These are phyloP conservation scores for Colletotrichum nymphaeae DNA, from an alignment of 2,329 filamentous ascomycete species.

Conservation along the genomic window DNA sequence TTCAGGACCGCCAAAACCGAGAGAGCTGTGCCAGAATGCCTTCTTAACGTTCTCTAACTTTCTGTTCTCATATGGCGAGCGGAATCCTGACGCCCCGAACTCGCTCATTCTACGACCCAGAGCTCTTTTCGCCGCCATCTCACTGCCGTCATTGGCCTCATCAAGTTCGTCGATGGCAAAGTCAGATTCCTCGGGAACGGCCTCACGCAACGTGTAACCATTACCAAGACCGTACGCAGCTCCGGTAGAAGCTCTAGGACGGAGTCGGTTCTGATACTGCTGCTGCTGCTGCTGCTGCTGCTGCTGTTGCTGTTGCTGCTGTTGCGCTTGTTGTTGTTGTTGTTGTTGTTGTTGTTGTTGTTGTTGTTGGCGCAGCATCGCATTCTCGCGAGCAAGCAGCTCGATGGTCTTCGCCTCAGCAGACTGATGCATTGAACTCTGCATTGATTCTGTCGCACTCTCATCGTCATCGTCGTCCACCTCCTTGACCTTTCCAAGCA, in stretches of 20 bases:
- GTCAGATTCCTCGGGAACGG: conserved; percentile 74
- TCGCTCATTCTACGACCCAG: conserved; percentile 68
- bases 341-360: conserved; percentile 67
- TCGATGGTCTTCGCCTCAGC: conserved; percentile 73
- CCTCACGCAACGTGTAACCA: conserved; percentile 68
- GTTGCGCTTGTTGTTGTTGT: conserved; percentile 64
- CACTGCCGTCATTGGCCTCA: conserved; percentile 66
- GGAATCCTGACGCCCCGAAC: conserved; percentile 58
- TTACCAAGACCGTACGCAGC: conserved; percentile 65
- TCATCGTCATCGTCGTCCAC: conserved; percentile 75
- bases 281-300: conserved; percentile 62
- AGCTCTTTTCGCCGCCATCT: conserved; percentile 58
- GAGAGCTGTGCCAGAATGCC: conserved; percentile 77
- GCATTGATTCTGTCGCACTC: conserved; percentile 65
- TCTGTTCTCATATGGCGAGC: conserved; percentile 67
- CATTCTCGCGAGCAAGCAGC: conserved; percentile 71
- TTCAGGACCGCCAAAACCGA: conserved; percentile 73
- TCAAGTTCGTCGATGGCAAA: conserved; percentile 80
- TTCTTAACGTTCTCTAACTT: conserved; percentile 75
- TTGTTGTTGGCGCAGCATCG: conserved; percentile 68
- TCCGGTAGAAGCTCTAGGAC: conserved; percentile 69
- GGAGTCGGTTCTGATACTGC: conserved; percentile 65
- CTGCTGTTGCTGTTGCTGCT: conserved; percentile 57
- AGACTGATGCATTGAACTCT: conserved; percentile 64
- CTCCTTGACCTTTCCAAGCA: conserved; percentile 77